These are phyloP conservation scores for Saitozyma sp. DNA, from an alignment of 768 basidiomycete genomes.

Conservation along the genomic window DNA sequence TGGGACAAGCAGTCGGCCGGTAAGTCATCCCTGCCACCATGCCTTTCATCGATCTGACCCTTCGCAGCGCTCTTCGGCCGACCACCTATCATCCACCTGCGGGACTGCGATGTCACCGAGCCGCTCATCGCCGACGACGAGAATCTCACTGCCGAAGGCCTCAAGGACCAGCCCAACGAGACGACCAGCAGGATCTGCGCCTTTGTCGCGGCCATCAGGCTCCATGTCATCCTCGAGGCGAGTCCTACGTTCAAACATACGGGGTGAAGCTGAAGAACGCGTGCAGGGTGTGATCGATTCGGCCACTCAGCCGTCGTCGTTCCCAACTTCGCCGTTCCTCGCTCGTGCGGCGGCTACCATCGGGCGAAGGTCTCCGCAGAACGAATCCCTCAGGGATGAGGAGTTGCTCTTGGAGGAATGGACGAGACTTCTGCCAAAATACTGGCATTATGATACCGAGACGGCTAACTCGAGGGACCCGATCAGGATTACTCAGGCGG, in stretches of 20 bases:
- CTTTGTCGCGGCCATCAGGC: constrained; percentile 72
- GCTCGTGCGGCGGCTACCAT: constrained; percentile 69
- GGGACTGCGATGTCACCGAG: constrained; percentile 90
- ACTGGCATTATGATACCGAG: constrained; percentile 78
- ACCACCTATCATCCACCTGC: constrained; percentile 78
- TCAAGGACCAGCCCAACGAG: constrained; percentile 65
- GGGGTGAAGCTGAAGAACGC: neutral
- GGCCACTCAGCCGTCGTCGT: constrained; percentile 65
- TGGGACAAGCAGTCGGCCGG: constrained; percentile 93
- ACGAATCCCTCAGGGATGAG: constrained; percentile 60
- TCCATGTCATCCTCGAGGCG: constrained; percentile 80
- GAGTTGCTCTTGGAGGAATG: constrained; percentile 80
- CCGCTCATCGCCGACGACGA: constrained; percentile 85
- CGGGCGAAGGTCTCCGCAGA: constrained; percentile 56
- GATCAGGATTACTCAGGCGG: constrained; percentile 83
- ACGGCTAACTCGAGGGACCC: constrained; percentile 81
- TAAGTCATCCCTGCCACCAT: constrained; percentile 52
- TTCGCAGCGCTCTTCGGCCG: constrained; percentile 65
- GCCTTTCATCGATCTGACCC: constrained; percentile 1
- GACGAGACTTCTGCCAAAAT: constrained; percentile 66
- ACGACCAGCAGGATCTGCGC: constrained; percentile 75
- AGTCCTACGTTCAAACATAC: neutral
- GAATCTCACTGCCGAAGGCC: constrained; percentile 72
- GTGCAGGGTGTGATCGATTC: constrained; percentile 67
- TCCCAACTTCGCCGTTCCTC: constrained; percentile 74